Evolutionary conservation across 441 rosid species (phyloP).

Genomic region (Daphne laureola): DNA sequence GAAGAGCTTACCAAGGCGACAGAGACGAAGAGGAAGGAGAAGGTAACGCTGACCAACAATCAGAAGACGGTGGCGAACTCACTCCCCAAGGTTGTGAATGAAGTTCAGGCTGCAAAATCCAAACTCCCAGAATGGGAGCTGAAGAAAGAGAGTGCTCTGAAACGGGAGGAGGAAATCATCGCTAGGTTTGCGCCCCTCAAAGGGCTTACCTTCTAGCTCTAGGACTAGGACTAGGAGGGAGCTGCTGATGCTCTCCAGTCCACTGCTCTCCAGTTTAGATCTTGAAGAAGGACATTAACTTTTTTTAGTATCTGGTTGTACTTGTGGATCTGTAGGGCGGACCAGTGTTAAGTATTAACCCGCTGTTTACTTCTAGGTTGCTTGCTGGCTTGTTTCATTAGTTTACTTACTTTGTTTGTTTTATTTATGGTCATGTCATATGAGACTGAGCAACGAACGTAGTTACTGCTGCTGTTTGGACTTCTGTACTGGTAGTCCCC

Average conservation of each 20-base stretch:
- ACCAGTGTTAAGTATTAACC: not conserved
- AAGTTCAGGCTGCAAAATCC: slow-evolving; percentile 51
- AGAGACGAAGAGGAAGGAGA: slow-evolving; percentile 36
- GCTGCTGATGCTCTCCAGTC: not conserved
- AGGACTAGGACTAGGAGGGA: too few relatives aligned
- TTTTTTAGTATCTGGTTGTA: not conserved
- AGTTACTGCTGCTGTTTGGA: too few relatives aligned
- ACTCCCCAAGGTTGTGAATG: slow-evolving; percentile 43
- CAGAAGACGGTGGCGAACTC: slow-evolving; percentile 48
- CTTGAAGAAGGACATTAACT: not conserved
- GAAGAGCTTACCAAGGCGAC: slow-evolving; percentile 31
- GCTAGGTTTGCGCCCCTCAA: slow-evolving; percentile 46
- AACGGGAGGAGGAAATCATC: slow-evolving; percentile 47
- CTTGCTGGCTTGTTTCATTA: not conserved
- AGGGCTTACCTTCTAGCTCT: slow-evolving; percentile 45
- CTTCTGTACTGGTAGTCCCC: too few relatives aligned
- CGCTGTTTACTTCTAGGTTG: not conserved
- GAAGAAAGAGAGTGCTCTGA: slow-evolving; percentile 42
- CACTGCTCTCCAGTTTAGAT: not conserved
- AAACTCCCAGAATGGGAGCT: slow-evolving; percentile 47
- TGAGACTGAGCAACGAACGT: too few relatives aligned
- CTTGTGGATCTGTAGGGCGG: too few relatives aligned
- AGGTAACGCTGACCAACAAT: slow-evolving; percentile 31
- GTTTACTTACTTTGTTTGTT: too few relatives aligned
- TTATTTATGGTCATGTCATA: too few relatives aligned